phyloP scores from a whole-genome alignment of 1,284 basidiomycete genomes.

The Veloboletus limbatus region DNA sequence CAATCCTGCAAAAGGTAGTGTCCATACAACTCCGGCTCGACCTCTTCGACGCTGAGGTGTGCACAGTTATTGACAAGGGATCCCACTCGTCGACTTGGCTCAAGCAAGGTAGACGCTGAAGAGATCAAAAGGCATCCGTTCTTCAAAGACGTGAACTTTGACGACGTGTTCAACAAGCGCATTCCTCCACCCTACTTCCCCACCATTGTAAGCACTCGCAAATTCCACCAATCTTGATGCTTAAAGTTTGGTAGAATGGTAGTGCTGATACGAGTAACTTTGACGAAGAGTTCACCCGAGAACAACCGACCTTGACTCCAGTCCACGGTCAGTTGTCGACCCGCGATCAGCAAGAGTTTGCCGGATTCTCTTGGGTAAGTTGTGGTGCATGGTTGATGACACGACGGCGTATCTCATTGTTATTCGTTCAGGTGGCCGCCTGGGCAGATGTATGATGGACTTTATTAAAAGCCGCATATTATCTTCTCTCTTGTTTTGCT shows the following conservation, averaged over 20 bases:
- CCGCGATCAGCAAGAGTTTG: slow-evolving; percentile 93
- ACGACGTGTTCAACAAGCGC: slow-evolving; percentile 94
- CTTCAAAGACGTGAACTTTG: slow-evolving; percentile 97
- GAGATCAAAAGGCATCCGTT: slow-evolving; percentile 98
- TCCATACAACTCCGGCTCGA: background rate
- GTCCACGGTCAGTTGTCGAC: slow-evolving; percentile 94
- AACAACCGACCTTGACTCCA: slow-evolving; percentile 96
- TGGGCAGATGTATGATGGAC: slow-evolving; percentile 66
- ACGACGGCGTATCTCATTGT: background rate
- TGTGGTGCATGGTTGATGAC: background rate
- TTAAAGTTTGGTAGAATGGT: slow-evolving; percentile 52
- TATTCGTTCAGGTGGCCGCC: slow-evolving; percentile 50
- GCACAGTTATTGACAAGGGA: slow-evolving; percentile 89
- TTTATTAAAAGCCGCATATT: slow-evolving; percentile 30
- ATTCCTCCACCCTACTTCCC: slow-evolving; percentile 98
- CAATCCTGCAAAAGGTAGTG: slow-evolving; percentile 86
- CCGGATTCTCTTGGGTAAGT: slow-evolving; percentile 89
- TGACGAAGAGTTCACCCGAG: slow-evolving; percentile 95
- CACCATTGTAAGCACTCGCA: slow-evolving; percentile 68
- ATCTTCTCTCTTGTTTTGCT: slow-evolving; percentile 36
- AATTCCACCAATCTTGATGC: slow-evolving; percentile 1
- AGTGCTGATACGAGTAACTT: slow-evolving; percentile 87
- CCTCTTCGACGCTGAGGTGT: slow-evolving; percentile 12
- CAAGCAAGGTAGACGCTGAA: slow-evolving; percentile 91
- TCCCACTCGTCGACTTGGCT: slow-evolving; percentile 89